A percentile compares a stretch with the other conserved stretches of the same genome.
Conservation (phyloP, 1,284 basidiomycete species). For the Apiotrichum laibachii region DNA sequence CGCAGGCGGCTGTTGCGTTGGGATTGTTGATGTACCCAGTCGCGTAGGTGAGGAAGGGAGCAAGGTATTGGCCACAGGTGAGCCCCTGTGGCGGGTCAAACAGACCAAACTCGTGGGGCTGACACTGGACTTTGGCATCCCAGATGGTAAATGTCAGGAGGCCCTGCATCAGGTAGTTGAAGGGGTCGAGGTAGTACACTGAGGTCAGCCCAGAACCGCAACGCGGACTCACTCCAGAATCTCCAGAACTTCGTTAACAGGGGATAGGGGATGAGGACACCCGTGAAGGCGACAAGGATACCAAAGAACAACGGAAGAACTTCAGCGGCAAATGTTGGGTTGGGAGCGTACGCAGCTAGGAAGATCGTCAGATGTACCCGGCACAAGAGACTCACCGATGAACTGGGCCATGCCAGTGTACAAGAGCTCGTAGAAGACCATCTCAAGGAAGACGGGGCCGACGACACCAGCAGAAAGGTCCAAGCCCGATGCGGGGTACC, state of each 20-base stretch:
- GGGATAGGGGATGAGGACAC: slow-evolving; percentile 36
- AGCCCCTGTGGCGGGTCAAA: slow-evolving; percentile 43
- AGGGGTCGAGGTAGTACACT: slow-evolving; percentile 40
- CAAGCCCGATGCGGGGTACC: slow-evolving; percentile 6
- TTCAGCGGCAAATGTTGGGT: slow-evolving; percentile 36
- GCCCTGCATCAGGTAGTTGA: slow-evolving; percentile 42
- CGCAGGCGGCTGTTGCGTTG: slow-evolving; percentile 33
- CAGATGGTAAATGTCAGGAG: slow-evolving; percentile 32
- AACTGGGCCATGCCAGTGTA: slow-evolving; percentile 43
- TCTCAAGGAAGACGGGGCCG: slow-evolving; percentile 37
- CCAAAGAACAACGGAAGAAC: slow-evolving; percentile 23
- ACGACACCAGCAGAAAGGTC: slow-evolving; percentile 1
- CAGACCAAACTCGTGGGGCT: slow-evolving; percentile 34
- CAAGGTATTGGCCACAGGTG: slow-evolving; percentile 43
- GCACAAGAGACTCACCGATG: slow-evolving; percentile 13
- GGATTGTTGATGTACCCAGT: slow-evolving; percentile 41
- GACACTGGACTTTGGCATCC: slow-evolving; percentile 39
- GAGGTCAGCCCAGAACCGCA: background rate
- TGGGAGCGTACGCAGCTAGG: slow-evolving; percentile 33
- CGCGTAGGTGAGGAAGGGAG: slow-evolving; percentile 23
- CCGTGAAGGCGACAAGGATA: slow-evolving; percentile 33
- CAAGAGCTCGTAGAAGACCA: slow-evolving; percentile 46
- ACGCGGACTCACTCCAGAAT: slow-evolving; percentile 21
- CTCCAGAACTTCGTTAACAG: slow-evolving; percentile 38
- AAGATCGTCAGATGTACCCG: background rate